phyloP scores from a whole-genome alignment of 805 yeast species.

The Metschnikowia proteae region DNA sequence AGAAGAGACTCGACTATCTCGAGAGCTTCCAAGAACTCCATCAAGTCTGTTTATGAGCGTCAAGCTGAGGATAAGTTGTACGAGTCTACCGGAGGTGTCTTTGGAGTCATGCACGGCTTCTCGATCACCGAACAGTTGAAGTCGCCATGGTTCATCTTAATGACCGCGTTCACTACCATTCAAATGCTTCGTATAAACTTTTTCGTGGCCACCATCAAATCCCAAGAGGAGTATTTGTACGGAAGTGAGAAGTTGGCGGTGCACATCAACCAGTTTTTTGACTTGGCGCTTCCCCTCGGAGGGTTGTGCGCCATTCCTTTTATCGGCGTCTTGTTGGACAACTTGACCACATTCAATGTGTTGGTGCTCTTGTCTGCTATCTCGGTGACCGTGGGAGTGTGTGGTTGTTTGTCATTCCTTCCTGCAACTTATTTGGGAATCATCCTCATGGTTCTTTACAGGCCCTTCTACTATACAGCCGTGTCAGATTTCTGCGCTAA shows the following conservation, averaged over 20 bases:
- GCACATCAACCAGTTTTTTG: slow-evolving; percentile 65
- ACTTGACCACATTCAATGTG: slow-evolving; percentile 58
- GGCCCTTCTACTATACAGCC: slow-evolving; percentile 92
- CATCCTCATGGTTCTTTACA: slow-evolving; percentile 65
- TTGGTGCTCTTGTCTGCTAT: slow-evolving; percentile 48
- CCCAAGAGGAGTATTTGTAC: slow-evolving; percentile 76
- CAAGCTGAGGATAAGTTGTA: slow-evolving; percentile 56
- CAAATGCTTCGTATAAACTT: slow-evolving; percentile 92
- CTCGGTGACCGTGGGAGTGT: slow-evolving; percentile 63
- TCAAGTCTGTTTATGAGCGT: slow-evolving; percentile 62
- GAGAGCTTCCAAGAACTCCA: slow-evolving; percentile 36
- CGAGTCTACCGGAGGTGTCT: slow-evolving; percentile 49
- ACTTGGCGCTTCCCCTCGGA: slow-evolving; percentile 82
- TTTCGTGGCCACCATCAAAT: slow-evolving; percentile 82
- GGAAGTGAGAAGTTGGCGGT: slow-evolving; percentile 51
- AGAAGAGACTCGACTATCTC: slow-evolving; percentile 36
- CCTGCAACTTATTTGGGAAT: slow-evolving; percentile 68
- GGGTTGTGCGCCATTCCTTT: slow-evolving; percentile 85
- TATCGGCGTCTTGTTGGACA: slow-evolving; percentile 77
- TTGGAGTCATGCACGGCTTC: slow-evolving; percentile 74
- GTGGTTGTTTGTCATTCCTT: slow-evolving; percentile 58
- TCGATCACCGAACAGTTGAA: slow-evolving; percentile 47
- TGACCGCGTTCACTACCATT: slow-evolving; percentile 75
- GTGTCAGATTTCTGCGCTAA: slow-evolving; percentile 89
- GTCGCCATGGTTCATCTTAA: slow-evolving; percentile 73